phyloP scores from a whole-genome alignment of 1,139 yeast genomes.

The Hemisphaericaspora lyxosophila region DNA sequence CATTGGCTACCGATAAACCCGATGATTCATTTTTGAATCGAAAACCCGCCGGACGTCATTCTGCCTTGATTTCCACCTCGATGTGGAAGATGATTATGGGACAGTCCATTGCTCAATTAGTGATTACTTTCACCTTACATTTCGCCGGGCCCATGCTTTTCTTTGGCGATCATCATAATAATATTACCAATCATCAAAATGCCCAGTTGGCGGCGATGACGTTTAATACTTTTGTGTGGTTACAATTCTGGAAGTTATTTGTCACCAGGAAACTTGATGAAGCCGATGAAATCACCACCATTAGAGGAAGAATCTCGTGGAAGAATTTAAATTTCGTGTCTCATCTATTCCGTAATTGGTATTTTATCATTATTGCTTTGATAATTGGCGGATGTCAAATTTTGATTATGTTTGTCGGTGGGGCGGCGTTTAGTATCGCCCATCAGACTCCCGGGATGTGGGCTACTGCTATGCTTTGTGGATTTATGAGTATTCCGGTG shows the following conservation, averaged over 20 bases:
- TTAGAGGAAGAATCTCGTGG: slow-evolving; percentile 57
- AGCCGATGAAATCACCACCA: slow-evolving; percentile 62
- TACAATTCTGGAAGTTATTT: slow-evolving; percentile 90
- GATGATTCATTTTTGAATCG: slow-evolving; percentile 74
- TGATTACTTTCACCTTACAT: slow-evolving; percentile 75
- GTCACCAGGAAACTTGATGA: slow-evolving; percentile 92
- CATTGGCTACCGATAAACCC: slow-evolving; percentile 97
- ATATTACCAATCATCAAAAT: slow-evolving; percentile 44
- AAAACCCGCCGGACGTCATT: slow-evolving; percentile 79
- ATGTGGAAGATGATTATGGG: slow-evolving; percentile 99
- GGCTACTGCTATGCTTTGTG: slow-evolving; percentile 86
- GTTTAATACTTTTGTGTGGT: slow-evolving; percentile 95
- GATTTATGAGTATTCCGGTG: slow-evolving; percentile 76
- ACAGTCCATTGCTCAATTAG: slow-evolving; percentile 75
- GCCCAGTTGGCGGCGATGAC: slow-evolving; percentile 78
- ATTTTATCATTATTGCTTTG: slow-evolving; percentile 67
- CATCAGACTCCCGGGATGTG: slow-evolving; percentile 83
- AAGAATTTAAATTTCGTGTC: slow-evolving; percentile 77
- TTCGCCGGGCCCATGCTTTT: slow-evolving; percentile 73
- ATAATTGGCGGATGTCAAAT: slow-evolving; percentile 84
- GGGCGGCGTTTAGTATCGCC: slow-evolving; percentile 85
- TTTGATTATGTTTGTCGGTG: slow-evolving; percentile 94
- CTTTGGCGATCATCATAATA: slow-evolving; percentile 35
- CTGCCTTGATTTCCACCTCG: slow-evolving; percentile 81
- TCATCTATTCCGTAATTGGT: slow-evolving; percentile 78